Evolutionary conservation across 2,329 filamentous ascomycete species (phyloP), one percentile per base, ranked within the genome.

Genomic region (Colletotrichum sansevieriae): DNA sequence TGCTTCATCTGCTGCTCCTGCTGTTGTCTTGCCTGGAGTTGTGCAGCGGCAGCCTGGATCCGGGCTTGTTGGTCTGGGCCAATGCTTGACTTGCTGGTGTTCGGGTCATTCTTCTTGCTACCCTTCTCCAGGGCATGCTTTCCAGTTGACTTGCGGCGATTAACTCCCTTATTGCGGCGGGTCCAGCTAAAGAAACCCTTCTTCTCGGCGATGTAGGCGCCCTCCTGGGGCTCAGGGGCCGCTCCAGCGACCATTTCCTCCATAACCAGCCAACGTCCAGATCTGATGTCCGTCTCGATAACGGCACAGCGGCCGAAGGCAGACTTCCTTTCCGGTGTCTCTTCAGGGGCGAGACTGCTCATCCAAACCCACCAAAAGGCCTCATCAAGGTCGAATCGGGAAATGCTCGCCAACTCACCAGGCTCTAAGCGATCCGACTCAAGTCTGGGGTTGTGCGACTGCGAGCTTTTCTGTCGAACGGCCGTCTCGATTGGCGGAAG

Each of bases 341-440:
- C 96, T 75, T 99, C 96, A 0, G 90, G 92, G 1, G 95, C 94
- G 75, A 99, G 83, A 84, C 95, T 98, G 74, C 90, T 97, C 86
- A 99, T 98, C 96, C 96, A 99, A 4, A 98, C 96, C 95, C 96
- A 98, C 96, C 96, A 99, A 79, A 99, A 99, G 1, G 94, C 92
- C 78, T 98, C 95, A 74, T 99, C 96, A 5, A 99, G 85, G 71
- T 96, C 91, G 65, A 98, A 88, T 43, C 87, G 87, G 25, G 88
- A 92, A 76, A 99, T 97, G 77, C 94, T 98, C 35, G 96, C 96
- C 65, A 99, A 86, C 84, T 99, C 96, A 59, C 94, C 96, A 0
- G 95, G 96, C 72, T 98, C 94, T 0, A 98, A 84, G 46, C 88
- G 84, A 62, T 92, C 89, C 13, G 85, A 86, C 72, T 94, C 90